A percentile compares a stretch with the other conserved stretches of the same genome.
These are phyloP conservation scores for Arachnopeziza araneosa DNA, from an alignment of 2,329 filamentous ascomycete genomes.

Conservation along the genomic window DNA sequence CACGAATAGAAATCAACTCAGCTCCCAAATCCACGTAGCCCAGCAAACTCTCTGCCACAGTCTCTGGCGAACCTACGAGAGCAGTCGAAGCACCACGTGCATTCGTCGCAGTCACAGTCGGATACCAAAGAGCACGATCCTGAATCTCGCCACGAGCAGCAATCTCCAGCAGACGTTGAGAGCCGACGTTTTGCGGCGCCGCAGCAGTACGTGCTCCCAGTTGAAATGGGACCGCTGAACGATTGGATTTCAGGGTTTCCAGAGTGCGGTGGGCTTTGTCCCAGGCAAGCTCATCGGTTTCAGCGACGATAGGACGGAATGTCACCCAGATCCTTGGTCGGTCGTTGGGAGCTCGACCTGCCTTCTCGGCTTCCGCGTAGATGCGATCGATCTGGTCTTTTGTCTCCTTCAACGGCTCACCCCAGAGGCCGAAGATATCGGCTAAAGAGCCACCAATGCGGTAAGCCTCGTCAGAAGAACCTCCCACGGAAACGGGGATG, in stretches of 20 bases:
- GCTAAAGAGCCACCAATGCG: slow-evolving; percentile 51
- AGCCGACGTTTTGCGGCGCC: slow-evolving; percentile 53
- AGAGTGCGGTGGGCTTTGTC: slow-evolving; percentile 52
- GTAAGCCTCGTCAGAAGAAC: slow-evolving; percentile 54
- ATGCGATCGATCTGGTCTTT: slow-evolving; percentile 57
- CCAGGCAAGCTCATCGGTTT: slow-evolving; percentile 59
- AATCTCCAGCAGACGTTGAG: slow-evolving; percentile 53
- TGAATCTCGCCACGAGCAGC: slow-evolving; percentile 51
- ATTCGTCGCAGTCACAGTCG: slow-evolving; percentile 55
- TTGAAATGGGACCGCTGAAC: slow-evolving; percentile 32
- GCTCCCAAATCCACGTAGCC: slow-evolving; percentile 53
- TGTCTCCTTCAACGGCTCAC: slow-evolving; percentile 58
- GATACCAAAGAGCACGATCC: slow-evolving; percentile 58
- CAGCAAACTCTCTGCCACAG: slow-evolving; percentile 47
- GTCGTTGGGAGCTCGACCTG: slow-evolving; percentile 43
- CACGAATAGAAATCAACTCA: slow-evolving; percentile 54
- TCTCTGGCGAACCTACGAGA: slow-evolving; percentile 49
- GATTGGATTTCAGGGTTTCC: slow-evolving; percentile 43
- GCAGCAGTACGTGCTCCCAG: slow-evolving; percentile 33
- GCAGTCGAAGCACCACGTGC: slow-evolving; percentile 55
- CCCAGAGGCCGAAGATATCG: slow-evolving; percentile 61
- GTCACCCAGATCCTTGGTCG: slow-evolving; percentile 58
- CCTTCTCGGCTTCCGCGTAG: slow-evolving; percentile 52
- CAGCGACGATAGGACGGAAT: slow-evolving; percentile 55
- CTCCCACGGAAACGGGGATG: slow-evolving; percentile 54